These are phyloP conservation scores for Claviceps cyperi DNA, from an alignment of 2,329 filamentous ascomycete genomes.

Conservation along the genomic window DNA sequence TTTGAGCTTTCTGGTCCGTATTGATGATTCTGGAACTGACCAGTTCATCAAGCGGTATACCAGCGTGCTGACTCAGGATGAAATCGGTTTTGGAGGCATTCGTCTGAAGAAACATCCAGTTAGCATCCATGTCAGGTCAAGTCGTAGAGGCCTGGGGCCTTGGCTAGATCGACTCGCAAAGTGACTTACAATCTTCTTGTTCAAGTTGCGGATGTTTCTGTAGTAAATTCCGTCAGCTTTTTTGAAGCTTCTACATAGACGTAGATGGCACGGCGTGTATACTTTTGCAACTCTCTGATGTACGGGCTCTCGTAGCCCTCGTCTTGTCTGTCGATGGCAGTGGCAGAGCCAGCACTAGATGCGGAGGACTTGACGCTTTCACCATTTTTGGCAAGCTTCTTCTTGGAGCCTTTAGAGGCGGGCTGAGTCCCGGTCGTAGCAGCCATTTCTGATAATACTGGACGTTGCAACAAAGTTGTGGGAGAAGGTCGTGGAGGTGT, in stretches of 20 bases:
- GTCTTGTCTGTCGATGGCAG: constrained; percentile 42
- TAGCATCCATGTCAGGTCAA: constrained; percentile 16
- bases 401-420: constrained; percentile 55
- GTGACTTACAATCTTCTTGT: constrained; percentile 80
- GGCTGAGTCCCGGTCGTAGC: constrained; percentile 39
- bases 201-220: constrained; percentile 80
- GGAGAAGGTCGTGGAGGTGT: constrained; percentile 5
- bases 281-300: constrained; percentile 87
- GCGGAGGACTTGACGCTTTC: constrained; percentile 41
- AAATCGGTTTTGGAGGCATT: constrained; percentile 59
- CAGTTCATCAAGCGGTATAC: constrained; percentile 58
- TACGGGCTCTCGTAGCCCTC: constrained; percentile 58
- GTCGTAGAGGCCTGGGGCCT: constrained; percentile 1
- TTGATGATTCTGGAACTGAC: constrained; percentile 63
- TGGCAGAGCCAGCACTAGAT: constrained; percentile 29
- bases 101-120: constrained; percentile 28
- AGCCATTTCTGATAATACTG: constrained; percentile 34
- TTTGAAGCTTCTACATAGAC: not conserved
- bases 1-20: constrained; percentile 62
- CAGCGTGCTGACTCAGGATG: constrained; percentile 54
- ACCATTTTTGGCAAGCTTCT: constrained; percentile 42
- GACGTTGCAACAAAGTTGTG: constrained; percentile 5
- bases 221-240: not conserved
- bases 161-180: not conserved
- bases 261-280: constrained; percentile 10